Conservation (phyloP, 768 basidiomycete species). For the Termitomyces sp. region DNA sequence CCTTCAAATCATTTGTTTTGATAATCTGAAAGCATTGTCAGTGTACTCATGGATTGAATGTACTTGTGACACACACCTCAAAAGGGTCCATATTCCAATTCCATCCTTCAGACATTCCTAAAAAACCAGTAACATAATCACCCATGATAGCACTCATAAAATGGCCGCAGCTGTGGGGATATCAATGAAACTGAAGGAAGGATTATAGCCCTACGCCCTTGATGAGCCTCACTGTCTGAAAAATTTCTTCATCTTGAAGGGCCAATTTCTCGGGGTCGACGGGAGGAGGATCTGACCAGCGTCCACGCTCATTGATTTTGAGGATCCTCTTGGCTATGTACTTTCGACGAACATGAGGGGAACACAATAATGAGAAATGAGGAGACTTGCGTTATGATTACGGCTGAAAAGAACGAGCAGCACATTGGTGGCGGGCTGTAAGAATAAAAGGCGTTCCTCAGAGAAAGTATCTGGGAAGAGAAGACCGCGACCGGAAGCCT, state of each 20-base stretch:
- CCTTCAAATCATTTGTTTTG: slow-evolving; percentile 23
- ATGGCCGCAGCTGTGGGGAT: slow-evolving; percentile 35
- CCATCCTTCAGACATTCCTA: slow-evolving; percentile 48
- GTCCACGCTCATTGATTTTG: slow-evolving; percentile 47
- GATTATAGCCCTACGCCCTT: slow-evolving; percentile 26
- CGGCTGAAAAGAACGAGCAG: slow-evolving; percentile 51
- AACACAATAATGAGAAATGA: background rate
- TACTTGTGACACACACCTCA: slow-evolving; percentile 16
- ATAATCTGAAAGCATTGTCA: slow-evolving; percentile 24
- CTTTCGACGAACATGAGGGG: slow-evolving; percentile 12
- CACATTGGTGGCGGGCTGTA: slow-evolving; percentile 48
- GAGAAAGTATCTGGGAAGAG: slow-evolving; percentile 49
- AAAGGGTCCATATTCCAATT: slow-evolving; percentile 44
- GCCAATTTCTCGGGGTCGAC: slow-evolving; percentile 17
- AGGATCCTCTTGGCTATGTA: slow-evolving; percentile 49
- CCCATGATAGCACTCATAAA: slow-evolving; percentile 50
- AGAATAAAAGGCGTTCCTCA: slow-evolving; percentile 44
- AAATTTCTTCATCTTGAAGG: slow-evolving; percentile 50
- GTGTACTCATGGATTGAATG: background rate
- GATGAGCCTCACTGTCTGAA: slow-evolving; percentile 49
- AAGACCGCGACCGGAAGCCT: slow-evolving; percentile 40
- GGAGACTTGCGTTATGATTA: slow-evolving; percentile 48
- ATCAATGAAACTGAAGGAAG: background rate
- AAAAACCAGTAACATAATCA: slow-evolving; percentile 56
- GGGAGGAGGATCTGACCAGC: slow-evolving; percentile 37